Conservation (phyloP, 768 basidiomycete genomes). For the Naganishia antarctica region DNA sequence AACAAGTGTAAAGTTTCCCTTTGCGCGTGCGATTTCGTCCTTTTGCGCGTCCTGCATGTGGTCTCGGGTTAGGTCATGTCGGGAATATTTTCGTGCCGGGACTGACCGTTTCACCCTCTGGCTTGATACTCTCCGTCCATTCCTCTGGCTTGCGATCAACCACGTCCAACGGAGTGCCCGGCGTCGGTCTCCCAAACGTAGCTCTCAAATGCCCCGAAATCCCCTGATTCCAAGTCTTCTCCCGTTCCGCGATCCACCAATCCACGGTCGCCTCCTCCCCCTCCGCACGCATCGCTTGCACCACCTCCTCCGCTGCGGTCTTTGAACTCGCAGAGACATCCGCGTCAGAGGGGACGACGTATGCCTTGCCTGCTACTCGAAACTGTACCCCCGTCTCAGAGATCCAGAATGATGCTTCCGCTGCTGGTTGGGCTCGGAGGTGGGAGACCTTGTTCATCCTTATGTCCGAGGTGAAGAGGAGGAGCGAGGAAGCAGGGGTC, state of each 20-base stretch:
- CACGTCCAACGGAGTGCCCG: constrained; percentile 39
- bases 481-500: constrained; percentile 35
- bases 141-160: constrained; percentile 35
- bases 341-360: constrained; percentile 21
- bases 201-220: constrained; percentile 47
- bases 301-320: constrained; percentile 16
- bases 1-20: constrained; percentile 42
- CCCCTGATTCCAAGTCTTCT: constrained; percentile 34
- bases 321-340: neutral
- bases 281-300: constrained; percentile 21
- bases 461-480: constrained; percentile 45
- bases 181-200: constrained; percentile 42
- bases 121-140: constrained; percentile 40
- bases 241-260: constrained; percentile 43
- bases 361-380: constrained; percentile 41
- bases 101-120: constrained; percentile 38
- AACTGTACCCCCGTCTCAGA: constrained; percentile 42
- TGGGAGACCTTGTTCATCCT: constrained; percentile 45
- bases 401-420: constrained; percentile 48
- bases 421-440: constrained; percentile 32
- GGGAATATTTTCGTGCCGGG: no score
- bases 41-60: constrained; percentile 43
- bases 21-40: constrained; percentile 35
- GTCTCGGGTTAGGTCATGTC: no score
- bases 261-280: constrained; percentile 32